Base-by-base conservation (phyloP, 768 basidiomycete species). In the Leucogyrophana mollusca region DNA sequence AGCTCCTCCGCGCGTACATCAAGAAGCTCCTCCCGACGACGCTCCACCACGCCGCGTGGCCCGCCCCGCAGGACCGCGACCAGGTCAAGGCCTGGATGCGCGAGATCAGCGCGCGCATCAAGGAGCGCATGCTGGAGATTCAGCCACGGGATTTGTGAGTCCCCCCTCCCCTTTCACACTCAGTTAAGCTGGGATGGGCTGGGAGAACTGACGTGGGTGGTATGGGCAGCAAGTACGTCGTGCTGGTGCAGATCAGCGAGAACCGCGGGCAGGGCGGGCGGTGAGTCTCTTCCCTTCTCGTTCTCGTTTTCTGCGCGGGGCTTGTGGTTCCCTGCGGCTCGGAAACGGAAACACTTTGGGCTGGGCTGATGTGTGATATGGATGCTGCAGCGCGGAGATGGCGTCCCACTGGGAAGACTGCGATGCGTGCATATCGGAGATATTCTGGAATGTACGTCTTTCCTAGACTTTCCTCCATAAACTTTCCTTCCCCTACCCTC, bases 361-460 rank as follows among this genome's bases (percentile, higher is more conserved):
- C n/a, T n/a, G n/a, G n/a, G n/a, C n/a, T n/a, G n/a, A n/a, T n/a
- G n/a, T n/a, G n/a, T n/a, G n/a, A n/a, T n/a, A n/a, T n/a, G n/a
- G n/a, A n/a, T n/a, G n/a, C 45, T 46, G 30, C 53, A 91, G 90
- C 55, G 87, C 85, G 38, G 87, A 88, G 64, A 79, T 93, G 69
- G 78, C 77, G 40, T 90, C 86, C 51, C 90, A 93, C 58, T 93
- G 90, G 90, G 90, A 93, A 70, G 90, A 92, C 52, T 78, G 80
- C 43, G 90, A 93, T 59, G 72, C 76, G 41, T 82, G 90, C 48
- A 76, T 82, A 34, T 83, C 89, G 64, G 90, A 92, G 66, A 73
- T 92, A 60, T 90, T 78, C 68, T 73, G 75, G 38, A 93, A 89
- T 60, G 90, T 90, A 67, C 52, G 87, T 71, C 42, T 43, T 48